A percentile compares a stretch with the other conserved stretches of the same genome.
Evolutionary conservation across 2,329 filamentous ascomycete species (phyloP).

Genomic region (Monosporascus cannonballus): DNA sequence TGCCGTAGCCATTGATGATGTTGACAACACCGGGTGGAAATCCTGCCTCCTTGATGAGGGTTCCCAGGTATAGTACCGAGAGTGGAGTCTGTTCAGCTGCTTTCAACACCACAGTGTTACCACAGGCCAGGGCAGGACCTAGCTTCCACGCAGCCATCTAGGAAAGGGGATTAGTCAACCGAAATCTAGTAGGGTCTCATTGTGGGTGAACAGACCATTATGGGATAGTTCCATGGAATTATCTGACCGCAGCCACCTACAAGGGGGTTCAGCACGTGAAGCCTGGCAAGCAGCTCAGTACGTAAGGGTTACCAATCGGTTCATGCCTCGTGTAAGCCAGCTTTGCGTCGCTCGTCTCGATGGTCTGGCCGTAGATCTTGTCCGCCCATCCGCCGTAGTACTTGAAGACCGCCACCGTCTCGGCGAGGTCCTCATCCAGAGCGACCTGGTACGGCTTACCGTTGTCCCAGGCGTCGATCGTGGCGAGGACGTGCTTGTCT

Average conservation of each 20-base stretch:
- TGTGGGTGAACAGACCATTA: slow-evolving; percentile 27
- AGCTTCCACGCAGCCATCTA: slow-evolving; percentile 73
- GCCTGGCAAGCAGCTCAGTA: no score
- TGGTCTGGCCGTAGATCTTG: slow-evolving; percentile 72
- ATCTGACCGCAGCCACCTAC: slow-evolving; percentile 65
- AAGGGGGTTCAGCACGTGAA: neutral
- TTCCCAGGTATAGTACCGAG: slow-evolving; percentile 59
- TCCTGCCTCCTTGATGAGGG: slow-evolving; percentile 63
- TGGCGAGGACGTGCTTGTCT: slow-evolving; percentile 44
- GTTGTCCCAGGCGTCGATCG: slow-evolving; percentile 76
- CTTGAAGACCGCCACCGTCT: slow-evolving; percentile 43
- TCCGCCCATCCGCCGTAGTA: slow-evolving; percentile 78
- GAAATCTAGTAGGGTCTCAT: neutral
- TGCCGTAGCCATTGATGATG: slow-evolving; percentile 66
- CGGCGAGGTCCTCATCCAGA: slow-evolving; percentile 53
- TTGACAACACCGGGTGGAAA: slow-evolving; percentile 77
- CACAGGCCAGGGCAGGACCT: slow-evolving; percentile 62
- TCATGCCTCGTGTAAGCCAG: slow-evolving; percentile 71
- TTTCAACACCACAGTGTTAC: slow-evolving; percentile 60
- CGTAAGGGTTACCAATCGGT: slow-evolving; percentile 39
- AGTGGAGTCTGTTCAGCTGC: slow-evolving; percentile 63
- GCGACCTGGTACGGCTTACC: slow-evolving; percentile 66
- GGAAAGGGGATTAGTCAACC: neutral
- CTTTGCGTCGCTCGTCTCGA: slow-evolving; percentile 61
- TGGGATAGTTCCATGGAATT: slow-evolving; percentile 49